These are phyloP conservation scores for Boletus rubropictus DNA, from an alignment of 768 basidiomycete genomes.

Conservation along the genomic window DNA sequence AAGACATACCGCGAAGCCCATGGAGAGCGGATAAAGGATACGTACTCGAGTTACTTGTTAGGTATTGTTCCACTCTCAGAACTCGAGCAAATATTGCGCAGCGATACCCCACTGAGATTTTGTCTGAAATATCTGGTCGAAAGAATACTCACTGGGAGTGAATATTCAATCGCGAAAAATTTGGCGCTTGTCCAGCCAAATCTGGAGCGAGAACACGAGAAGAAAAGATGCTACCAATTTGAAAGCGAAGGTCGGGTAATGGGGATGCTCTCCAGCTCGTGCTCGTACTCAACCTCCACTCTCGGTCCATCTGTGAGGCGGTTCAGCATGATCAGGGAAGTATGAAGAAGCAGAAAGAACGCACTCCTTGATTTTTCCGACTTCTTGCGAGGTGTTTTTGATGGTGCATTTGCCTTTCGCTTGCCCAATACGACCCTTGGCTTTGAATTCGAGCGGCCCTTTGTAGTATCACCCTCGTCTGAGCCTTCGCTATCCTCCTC, in stretches of 20 bases:
- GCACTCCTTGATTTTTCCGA: conserved; percentile 60
- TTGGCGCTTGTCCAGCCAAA: neutral
- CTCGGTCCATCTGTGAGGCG: conserved; percentile 56
- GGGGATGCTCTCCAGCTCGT: conserved; percentile 72
- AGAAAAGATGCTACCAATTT: conserved; percentile 41
- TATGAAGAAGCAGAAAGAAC: conserved; percentile 20
- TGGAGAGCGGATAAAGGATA: neutral
- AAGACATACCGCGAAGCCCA: neutral
- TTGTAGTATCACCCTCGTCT: conserved; percentile 37
- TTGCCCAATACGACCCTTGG: conserved; percentile 55
- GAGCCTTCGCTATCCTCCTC: conserved; percentile 43
- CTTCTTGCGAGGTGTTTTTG: conserved; percentile 43
- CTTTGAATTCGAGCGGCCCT: conserved; percentile 34
- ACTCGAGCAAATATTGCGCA: neutral
- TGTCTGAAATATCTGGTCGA: neutral
- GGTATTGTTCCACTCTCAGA: neutral
- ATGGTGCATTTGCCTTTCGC: conserved; percentile 50
- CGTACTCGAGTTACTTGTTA: neutral
- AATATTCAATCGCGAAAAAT: neutral
- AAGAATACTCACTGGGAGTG: neutral
- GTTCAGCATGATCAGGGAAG: conserved; percentile 10
- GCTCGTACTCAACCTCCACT: conserved; percentile 96
- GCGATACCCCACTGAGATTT: neutral
- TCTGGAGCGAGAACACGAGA: neutral
- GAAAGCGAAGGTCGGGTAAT: conserved; percentile 47